Evolutionary conservation across 2,329 filamentous ascomycete genomes (phyloP).

Genomic region (Trichocomaceae sp.): DNA sequence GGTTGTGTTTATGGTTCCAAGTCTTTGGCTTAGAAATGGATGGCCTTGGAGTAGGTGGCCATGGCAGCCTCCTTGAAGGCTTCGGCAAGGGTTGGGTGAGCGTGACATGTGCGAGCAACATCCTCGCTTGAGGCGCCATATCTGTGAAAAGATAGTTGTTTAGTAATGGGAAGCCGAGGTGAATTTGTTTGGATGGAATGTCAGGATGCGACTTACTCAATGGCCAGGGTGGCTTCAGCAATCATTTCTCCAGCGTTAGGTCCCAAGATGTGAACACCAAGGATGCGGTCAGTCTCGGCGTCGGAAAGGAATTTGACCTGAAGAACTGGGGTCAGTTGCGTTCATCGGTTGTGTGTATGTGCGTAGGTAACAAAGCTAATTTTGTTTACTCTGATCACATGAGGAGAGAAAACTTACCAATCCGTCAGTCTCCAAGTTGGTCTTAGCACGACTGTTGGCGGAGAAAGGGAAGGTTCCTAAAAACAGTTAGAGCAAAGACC

Average conservation of each 20-base stretch:
- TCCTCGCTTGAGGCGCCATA: slow-evolving; percentile 95
- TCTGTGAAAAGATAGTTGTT: background rate
- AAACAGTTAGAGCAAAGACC: background rate
- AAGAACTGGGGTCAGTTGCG: background rate
- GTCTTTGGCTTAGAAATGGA: slow-evolving; percentile 68
- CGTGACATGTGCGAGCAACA: slow-evolving; percentile 89
- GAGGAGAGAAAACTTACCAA: slow-evolving; percentile 37
- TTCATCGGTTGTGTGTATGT: background rate
- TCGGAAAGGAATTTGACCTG: slow-evolving; percentile 91
- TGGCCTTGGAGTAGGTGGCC: slow-evolving; percentile 90
- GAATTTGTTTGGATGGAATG: background rate
- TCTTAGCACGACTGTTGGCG: slow-evolving; percentile 98
- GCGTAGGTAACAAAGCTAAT: background rate
- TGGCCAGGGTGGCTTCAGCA: slow-evolving; percentile 86
- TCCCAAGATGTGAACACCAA: slow-evolving; percentile 95
- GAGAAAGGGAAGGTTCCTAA: slow-evolving; percentile 93
- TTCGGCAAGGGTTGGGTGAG: slow-evolving; percentile 91
- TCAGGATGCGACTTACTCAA: slow-evolving; percentile 50
- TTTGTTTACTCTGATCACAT: background rate
- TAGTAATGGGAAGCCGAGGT: background rate
- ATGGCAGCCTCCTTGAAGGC: slow-evolving; percentile 99
- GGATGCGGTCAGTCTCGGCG: slow-evolving; percentile 88
- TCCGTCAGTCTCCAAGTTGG: slow-evolving; percentile 92
- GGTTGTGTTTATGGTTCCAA: background rate
- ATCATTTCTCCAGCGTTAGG: slow-evolving; percentile 99